Base-by-base conservation (phyloP, 1,139 yeast genomes). In the Lodderomyces metapsilosis region DNA sequence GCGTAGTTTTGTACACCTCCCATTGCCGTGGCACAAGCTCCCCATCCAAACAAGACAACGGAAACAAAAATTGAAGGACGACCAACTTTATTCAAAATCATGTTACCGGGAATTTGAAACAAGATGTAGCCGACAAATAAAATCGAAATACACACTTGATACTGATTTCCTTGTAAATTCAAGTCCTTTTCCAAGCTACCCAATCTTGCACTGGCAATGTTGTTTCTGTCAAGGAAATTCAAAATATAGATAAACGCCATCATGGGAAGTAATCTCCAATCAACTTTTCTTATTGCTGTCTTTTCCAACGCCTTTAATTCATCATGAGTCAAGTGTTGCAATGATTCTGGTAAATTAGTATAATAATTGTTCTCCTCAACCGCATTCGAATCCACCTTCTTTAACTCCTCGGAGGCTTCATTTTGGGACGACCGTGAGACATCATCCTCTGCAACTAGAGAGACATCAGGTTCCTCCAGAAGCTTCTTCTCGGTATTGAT, bases 81-180 rank as follows among this genome's bases (percentile, higher is more conserved):
- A 3, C 76, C 78, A 37, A 77, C 52, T 49, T 71, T 72, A 57
- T 79, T 77, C 52, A 70, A 59, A 37, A 68, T 51, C 71, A 70
- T 66, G 47, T 68, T 69, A 34, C 81, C 71, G 17, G 84, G 83
- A 44, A 81, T 70, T 58, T 80, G 82, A 70, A 78, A 72, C 39
- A 76, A 59, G 47, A 80, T 77, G 54, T 81, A 82, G 42, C 84
- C 84, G 21, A 80, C 82, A 49, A 78, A 80, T 39, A 81, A 65
- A 43, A 81, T 71, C 18, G 82, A 71, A 47, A 79, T 71, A 54
- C 76, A 68, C 5, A 79, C 75, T 54, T 79, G 80, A 56, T 76
- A 80, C 53, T 80, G 75, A 38, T 64, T 58, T 2, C 80, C 77
- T 3, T 56, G 48, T 42, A 81, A 64, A 2, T 68, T 62, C 41